phyloP scores from a whole-genome alignment of 2,329 filamentous ascomycete genomes.

The Cryoendolithus antarcticus region DNA sequence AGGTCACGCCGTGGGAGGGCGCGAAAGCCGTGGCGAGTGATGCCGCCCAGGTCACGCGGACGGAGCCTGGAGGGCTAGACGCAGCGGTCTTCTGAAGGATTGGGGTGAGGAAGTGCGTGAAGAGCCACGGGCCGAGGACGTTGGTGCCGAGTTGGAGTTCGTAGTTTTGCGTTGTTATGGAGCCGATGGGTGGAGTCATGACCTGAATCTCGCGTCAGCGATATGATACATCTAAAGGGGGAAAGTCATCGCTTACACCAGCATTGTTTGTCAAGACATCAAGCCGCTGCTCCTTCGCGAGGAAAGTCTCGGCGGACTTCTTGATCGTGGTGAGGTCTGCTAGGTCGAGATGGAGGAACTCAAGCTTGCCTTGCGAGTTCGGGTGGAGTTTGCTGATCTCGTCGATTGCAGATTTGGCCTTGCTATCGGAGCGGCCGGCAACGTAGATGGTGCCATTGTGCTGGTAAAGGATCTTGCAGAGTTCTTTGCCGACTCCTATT shows the following conservation, averaged over 20 bases:
- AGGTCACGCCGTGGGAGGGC: conserved; percentile 11
- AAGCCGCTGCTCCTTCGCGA: conserved; percentile 23
- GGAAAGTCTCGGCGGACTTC: conserved; percentile 23
- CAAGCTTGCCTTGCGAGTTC: conserved; percentile 28
- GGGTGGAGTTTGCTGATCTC: conserved; percentile 28
- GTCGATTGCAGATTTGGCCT: conserved; percentile 34
- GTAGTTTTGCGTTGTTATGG: conserved; percentile 20
- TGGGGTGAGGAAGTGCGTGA: conserved; percentile 21
- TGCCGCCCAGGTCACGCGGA: conserved; percentile 21
- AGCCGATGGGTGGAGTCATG: conserved; percentile 24
- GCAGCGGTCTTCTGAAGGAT: conserved; percentile 18
- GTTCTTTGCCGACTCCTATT: conserved; percentile 36
- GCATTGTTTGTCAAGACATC: conserved; percentile 32
- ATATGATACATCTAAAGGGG: not conserved
- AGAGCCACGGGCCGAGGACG: conserved; percentile 22
- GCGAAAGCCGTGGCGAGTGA: conserved; percentile 14
- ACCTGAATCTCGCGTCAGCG: conserved; percentile 2
- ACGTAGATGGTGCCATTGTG: conserved; percentile 45
- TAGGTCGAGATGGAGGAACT: conserved; percentile 36
- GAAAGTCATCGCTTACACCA: conserved; percentile 12
- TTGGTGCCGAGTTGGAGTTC: conserved; percentile 26
- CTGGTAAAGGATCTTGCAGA: conserved; percentile 42
- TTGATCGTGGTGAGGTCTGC: conserved; percentile 25
- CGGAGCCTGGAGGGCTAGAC: conserved; percentile 11
- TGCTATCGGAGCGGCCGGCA: conserved; percentile 37